phyloP scores from a whole-genome alignment of 805 yeast genomes.

The Saturnispora serradocipensis region DNA sequence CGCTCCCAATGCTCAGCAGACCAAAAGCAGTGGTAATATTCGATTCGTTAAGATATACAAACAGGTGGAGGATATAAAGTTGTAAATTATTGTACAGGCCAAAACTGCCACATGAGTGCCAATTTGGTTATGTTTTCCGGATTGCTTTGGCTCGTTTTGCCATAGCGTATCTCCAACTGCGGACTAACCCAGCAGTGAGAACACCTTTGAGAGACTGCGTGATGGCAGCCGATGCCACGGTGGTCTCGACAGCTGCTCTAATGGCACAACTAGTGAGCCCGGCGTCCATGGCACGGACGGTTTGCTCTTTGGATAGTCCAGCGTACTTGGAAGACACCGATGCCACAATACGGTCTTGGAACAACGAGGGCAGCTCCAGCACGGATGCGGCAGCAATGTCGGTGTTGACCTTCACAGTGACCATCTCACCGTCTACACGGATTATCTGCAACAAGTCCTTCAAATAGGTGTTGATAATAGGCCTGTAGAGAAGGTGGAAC shows the following conservation, averaged over 20 bases:
- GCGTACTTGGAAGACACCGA: not conserved
- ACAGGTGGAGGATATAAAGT: not conserved
- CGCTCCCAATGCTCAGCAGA: not conserved
- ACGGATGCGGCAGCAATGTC: constrained; percentile 32
- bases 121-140: not conserved
- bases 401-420: constrained; percentile 22
- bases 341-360: constrained; percentile 36
- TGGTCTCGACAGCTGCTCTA: constrained; percentile 35
- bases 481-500: constrained; percentile 69
- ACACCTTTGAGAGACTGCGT: constrained; percentile 77
- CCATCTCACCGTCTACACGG: constrained; percentile 15
- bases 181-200: constrained; percentile 73
- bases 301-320: not conserved
- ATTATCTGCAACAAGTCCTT: constrained; percentile 21
- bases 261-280: not conserved
- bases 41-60: not conserved
- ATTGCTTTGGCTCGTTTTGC: constrained; percentile 46
- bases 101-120: too few species aligned
- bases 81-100: not conserved
- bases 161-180: constrained; percentile 63
- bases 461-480: constrained; percentile 40
- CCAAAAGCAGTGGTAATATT: not conserved
- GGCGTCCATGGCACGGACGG: not conserved
- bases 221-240: constrained; percentile 61
- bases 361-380: constrained; percentile 40